Conservation (phyloP, 805 yeast genomes). For the Ogataea polymorpha region DNA sequence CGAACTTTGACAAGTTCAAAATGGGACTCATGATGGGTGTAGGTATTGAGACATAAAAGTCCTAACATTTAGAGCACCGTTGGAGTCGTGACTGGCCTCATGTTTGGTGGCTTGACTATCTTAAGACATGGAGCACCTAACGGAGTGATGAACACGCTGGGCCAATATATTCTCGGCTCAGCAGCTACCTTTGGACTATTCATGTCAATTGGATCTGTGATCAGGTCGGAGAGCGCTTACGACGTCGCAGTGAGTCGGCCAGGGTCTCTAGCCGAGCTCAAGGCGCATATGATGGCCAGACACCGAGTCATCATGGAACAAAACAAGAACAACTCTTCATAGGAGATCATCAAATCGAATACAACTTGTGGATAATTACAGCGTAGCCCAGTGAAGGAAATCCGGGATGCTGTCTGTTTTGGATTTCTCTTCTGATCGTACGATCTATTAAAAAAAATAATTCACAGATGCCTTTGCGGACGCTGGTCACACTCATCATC, state of each 20-base stretch:
- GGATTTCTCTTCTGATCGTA: not conserved
- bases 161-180: conserved; percentile 94
- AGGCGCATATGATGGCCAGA: conserved; percentile 42
- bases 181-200: conserved; percentile 96
- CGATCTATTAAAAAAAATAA: not conserved
- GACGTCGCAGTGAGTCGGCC: conserved; percentile 26
- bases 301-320: conserved; percentile 33
- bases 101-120: conserved; percentile 92
- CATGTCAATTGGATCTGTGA: conserved; percentile 94
- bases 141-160: conserved; percentile 94
- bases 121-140: conserved; percentile 95
- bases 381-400: not conserved
- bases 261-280: conserved; percentile 34
- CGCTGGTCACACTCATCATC: too few relatives aligned
- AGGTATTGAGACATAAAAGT: conserved; percentile 24
- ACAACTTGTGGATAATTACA: not conserved
- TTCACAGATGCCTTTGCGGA: too few relatives aligned
- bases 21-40: conserved; percentile 98
- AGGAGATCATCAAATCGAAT: not conserved
- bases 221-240: conserved; percentile 62
- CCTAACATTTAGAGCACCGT: conserved; percentile 50
- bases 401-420: not conserved
- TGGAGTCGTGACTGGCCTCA: conserved; percentile 91
- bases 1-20: conserved; percentile 93
- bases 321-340: conserved; percentile 16